Percentiles rank a stretch among this genome's conserved stretches.
Evolutionary conservation across 1,284 basidiomycete genomes (phyloP).

Genomic region (Limonomyces culmigenus): DNA sequence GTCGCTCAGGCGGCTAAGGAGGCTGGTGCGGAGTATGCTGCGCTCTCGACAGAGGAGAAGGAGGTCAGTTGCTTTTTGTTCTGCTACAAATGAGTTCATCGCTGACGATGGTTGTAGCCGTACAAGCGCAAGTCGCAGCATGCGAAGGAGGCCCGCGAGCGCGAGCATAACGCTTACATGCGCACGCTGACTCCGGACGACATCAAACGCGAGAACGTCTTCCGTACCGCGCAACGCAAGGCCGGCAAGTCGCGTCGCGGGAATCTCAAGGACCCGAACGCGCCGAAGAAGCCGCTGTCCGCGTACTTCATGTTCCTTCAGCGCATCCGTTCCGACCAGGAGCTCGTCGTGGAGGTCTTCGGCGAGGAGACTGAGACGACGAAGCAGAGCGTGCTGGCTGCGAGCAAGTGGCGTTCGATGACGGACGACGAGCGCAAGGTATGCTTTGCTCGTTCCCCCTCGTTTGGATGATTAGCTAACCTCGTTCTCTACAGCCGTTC

Average conservation of each 20-base stretch:
- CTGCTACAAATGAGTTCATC: conserved; percentile 4
- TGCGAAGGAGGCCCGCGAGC: conserved; percentile 72
- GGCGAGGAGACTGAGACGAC: conserved; percentile 91
- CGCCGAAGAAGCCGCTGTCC: conserved; percentile 88
- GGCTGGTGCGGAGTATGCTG: conserved; percentile 81
- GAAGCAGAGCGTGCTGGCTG: conserved; percentile 86
- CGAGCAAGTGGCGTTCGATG: conserved; percentile 83
- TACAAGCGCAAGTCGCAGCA: conserved; percentile 71
- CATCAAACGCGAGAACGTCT: conserved; percentile 87
- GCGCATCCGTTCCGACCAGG: conserved; percentile 62
- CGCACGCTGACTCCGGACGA: conserved; percentile 84
- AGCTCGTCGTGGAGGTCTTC: conserved; percentile 66
- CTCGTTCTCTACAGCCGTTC: conserved; percentile 46
- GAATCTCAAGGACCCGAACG: conserved; percentile 94
- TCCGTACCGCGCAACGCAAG: conserved; percentile 82
- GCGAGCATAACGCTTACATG: conserved; percentile 76
- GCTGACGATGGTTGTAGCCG: conserved; percentile 29
- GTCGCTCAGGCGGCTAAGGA: conserved; percentile 94
- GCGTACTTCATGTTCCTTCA: conserved; percentile 95
- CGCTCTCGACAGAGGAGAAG: conserved; percentile 64
- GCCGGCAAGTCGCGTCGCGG: conserved; percentile 86
- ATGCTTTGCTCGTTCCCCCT: conserved; percentile 10
- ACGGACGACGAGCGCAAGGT: conserved; percentile 86
- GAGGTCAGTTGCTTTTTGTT: conserved; percentile 31
- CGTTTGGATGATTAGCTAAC: conserved; percentile 3